phyloP scores from a whole-genome alignment of 2,329 filamentous ascomycete genomes.

The Hysterium pulicare region DNA sequence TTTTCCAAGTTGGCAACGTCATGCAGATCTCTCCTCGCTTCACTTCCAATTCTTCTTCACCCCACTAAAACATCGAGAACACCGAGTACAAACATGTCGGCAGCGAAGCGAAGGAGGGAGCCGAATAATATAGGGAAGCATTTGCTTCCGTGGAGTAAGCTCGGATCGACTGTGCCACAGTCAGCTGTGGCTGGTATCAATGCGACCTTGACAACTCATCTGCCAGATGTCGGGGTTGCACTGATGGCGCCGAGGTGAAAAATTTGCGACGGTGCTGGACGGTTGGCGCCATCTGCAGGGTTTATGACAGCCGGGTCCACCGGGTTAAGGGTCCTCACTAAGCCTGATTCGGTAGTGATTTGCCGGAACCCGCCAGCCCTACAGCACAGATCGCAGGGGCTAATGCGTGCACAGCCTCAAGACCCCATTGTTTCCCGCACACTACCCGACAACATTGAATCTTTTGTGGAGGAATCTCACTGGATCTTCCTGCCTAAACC shows the following conservation, averaged over 20 bases:
- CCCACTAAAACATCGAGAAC: too few species aligned
- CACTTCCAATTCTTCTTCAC: too few species aligned
- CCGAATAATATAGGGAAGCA: background rate
- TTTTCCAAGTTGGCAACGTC: background rate
- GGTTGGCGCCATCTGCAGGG: background rate
- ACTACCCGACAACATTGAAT: background rate
- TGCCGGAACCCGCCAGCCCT: background rate
- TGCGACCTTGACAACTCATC: background rate
- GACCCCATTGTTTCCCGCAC: background rate
- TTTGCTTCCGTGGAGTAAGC: background rate
- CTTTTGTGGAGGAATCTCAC: background rate
- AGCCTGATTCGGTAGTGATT: background rate
- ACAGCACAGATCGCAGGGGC: background rate
- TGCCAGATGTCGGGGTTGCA: background rate
- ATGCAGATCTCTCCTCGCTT: too few species aligned
- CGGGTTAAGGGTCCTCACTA: background rate
- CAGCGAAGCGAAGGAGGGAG: background rate
- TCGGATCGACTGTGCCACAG: background rate
- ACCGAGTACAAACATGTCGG: background rate
- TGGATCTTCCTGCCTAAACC: background rate
- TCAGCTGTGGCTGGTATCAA: background rate
- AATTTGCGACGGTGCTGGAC: background rate
- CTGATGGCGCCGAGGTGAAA: too few species aligned
- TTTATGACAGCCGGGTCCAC: background rate
- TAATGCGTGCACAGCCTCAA: background rate